Conservation (phyloP, 2,329 filamentous ascomycete genomes). For the Teratosphaeria zuluensis region DNA sequence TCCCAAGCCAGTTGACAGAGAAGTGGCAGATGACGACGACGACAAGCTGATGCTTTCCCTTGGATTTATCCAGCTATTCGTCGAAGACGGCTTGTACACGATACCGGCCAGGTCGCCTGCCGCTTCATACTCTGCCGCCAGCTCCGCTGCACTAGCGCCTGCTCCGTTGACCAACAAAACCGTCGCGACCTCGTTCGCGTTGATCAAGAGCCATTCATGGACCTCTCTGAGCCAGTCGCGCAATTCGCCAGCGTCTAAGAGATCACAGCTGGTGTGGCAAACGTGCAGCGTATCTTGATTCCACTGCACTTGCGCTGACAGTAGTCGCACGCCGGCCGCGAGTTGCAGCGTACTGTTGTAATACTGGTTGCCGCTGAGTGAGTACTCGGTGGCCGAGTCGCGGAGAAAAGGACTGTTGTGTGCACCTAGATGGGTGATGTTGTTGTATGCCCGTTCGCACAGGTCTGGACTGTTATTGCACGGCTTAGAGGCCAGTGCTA, state of each 20-base stretch:
- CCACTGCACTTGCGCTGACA: constrained; percentile 64
- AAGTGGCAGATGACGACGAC: neutral
- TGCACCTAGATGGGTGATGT: constrained; percentile 72
- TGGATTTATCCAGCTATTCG: constrained; percentile 24
- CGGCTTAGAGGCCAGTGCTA: constrained; percentile 16
- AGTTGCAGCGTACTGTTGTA: constrained; percentile 63
- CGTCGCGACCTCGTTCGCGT: constrained; percentile 68
- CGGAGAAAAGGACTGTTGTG: constrained; percentile 64
- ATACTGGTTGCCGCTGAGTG: constrained; percentile 61
- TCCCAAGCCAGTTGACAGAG: constrained; percentile 10
- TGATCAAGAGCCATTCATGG: constrained; percentile 57
- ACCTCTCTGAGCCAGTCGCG: constrained; percentile 54
- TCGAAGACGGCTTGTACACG: constrained; percentile 47
- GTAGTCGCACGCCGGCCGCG: constrained; percentile 58
- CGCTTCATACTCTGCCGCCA: constrained; percentile 45
- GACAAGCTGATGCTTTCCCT: neutral
- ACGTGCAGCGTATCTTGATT: constrained; percentile 48
- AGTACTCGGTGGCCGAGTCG: constrained; percentile 51
- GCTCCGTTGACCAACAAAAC: constrained; percentile 64
- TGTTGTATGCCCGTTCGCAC: constrained; percentile 61
- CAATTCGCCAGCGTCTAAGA: constrained; percentile 61
- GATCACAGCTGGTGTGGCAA: constrained; percentile 58
- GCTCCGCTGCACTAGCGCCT: constrained; percentile 43
- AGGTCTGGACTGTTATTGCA: constrained; percentile 77
- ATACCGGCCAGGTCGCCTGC: constrained; percentile 51